Percentiles rank a stretch among this genome's conserved stretches.
phyloP scores from a whole-genome alignment of 177 flowering plant species.

The Vitis hybrid region DNA sequence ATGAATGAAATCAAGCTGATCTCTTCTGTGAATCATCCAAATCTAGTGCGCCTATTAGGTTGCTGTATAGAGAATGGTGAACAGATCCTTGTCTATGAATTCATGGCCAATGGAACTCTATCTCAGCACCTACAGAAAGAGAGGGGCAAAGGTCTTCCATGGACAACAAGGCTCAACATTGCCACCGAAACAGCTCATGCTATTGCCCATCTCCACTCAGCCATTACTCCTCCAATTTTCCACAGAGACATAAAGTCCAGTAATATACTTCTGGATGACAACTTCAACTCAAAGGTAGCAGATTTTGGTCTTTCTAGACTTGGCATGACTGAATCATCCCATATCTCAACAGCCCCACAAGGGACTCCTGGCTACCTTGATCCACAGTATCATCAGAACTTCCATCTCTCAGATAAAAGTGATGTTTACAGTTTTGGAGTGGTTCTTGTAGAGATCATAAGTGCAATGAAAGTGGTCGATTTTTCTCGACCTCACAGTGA shows the following conservation, averaged over 20 bases:
- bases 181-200: constrained; percentile 88
- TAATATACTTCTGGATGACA: constrained; percentile 78
- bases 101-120: constrained; percentile 91
- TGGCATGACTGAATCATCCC: constrained; percentile 45
- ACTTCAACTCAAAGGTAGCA: constrained; percentile 75
- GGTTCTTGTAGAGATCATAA: constrained; percentile 64
- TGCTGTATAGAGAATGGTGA: constrained; percentile 82
- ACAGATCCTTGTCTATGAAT: constrained; percentile 89
- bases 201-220: constrained; percentile 82
- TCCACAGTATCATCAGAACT: constrained; percentile 68
- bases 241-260: constrained; percentile 94
- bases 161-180: constrained; percentile 75
- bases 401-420: constrained; percentile 59
- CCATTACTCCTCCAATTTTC: constrained; percentile 75
- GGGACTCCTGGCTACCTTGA: constrained; percentile 79
- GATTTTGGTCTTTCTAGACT: constrained; percentile 71
- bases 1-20: constrained; percentile 91
- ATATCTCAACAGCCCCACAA: constrained; percentile 74
- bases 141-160: constrained; percentile 72
- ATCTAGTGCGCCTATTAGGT: constrained; percentile 82
- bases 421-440: constrained; percentile 82
- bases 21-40: constrained; percentile 85
- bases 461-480: constrained; percentile 54
- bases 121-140: constrained; percentile 84
- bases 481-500: constrained; percentile 46